A percentile compares a stretch with the other conserved stretches of the same genome.
phyloP scores from a whole-genome alignment of 305 asterid species.

The Solanum hybrid region DNA sequence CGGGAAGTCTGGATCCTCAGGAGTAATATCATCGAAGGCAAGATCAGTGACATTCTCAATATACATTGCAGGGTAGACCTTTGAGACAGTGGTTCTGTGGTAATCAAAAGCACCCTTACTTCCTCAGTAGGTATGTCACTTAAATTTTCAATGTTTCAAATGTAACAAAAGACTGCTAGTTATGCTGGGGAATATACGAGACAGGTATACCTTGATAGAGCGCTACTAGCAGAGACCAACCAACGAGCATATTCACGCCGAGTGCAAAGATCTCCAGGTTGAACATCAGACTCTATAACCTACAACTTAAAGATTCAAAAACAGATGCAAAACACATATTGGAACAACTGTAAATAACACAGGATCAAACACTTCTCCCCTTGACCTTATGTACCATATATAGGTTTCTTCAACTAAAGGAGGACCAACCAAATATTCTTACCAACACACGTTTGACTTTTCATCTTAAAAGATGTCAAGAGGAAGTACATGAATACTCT shows the following conservation, averaged over 20 bases:
- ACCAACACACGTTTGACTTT: neutral
- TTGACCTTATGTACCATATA: neutral
- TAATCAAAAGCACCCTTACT: neutral
- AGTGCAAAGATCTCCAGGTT: constrained; percentile 89
- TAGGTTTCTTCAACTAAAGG: neutral
- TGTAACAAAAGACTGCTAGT: neutral
- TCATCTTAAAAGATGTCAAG: neutral
- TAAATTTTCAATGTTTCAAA: neutral
- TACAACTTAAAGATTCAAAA: constrained; percentile 14
- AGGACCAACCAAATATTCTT: neutral
- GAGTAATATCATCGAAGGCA: constrained; percentile 88
- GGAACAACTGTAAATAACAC: neutral
- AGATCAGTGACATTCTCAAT: constrained; percentile 86
- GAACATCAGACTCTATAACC: constrained; percentile 87
- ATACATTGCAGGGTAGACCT: constrained; percentile 97
- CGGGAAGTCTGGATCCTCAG: constrained; percentile 92
- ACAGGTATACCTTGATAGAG: constrained; percentile 62
- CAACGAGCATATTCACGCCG: constrained; percentile 97
- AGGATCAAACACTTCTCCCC: neutral
- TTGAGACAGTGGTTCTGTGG: constrained; percentile 61
- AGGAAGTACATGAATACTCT: neutral
- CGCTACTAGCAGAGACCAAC: constrained; percentile 86
- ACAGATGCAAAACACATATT: neutral
- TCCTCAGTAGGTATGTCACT: neutral
- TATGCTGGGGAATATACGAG: constrained; percentile 8